Evolutionary conservation across 306 rosid genomes (phyloP).

Genomic region (Vachellia pachyceras): DNA sequence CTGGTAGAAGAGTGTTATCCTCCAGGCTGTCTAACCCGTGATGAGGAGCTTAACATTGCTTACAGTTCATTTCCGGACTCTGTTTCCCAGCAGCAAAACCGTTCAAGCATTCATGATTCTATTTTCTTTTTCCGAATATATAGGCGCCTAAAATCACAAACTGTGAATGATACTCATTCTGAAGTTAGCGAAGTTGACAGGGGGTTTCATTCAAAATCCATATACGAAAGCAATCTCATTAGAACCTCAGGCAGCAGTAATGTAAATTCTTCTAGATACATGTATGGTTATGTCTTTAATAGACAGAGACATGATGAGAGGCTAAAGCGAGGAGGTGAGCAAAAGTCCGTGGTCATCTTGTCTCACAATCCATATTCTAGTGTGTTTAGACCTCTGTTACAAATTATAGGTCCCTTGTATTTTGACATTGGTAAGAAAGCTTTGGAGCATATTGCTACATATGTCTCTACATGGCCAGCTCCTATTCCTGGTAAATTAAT

Average conservation of each 20-base stretch:
- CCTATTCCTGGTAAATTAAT: conserved; percentile 78
- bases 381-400: conserved; percentile 88
- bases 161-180: conserved; percentile 37
- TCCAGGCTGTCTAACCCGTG: conserved; percentile 65
- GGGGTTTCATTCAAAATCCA: conserved; percentile 46
- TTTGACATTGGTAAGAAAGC: conserved; percentile 91
- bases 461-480: conserved; percentile 85
- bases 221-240: conserved; percentile 38
- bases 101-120: conserved; percentile 85
- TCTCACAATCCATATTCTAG: conserved; percentile 76
- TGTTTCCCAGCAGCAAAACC: conserved; percentile 84
- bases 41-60: conserved; percentile 88
- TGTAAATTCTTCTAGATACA: conserved; percentile 52
- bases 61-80: conserved; percentile 89
- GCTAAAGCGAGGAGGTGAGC: conserved; percentile 95
- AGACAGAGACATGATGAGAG: conserved; percentile 98
- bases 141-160: conserved; percentile 52
- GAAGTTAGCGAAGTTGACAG: conserved; percentile 50
- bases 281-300: conserved; percentile 93
- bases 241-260: conserved; percentile 43
- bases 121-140: conserved; percentile 83
- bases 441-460: conserved; percentile 89
- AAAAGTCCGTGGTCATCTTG: conserved; percentile 89
- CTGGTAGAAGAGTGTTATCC: conserved; percentile 97
- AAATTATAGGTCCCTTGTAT: conserved; percentile 90